Evolutionary conservation across 2,329 filamentous ascomycete species (phyloP), one percentile per base, ranked within the genome.

Genomic region (Alternaria gansuensis): DNA sequence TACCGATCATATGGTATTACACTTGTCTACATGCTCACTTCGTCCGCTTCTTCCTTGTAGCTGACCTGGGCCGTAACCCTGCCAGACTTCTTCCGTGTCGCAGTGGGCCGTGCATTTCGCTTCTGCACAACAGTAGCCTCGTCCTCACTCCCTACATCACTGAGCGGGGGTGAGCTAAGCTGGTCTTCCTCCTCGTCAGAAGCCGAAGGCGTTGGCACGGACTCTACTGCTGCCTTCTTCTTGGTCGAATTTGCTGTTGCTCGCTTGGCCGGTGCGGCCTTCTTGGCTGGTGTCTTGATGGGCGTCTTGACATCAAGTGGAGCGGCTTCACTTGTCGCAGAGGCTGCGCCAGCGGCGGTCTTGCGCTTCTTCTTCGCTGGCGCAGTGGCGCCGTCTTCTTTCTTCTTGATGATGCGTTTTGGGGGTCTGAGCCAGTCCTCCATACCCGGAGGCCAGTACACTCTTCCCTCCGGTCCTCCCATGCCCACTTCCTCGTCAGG

Each of bases 361-460:
- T 68, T 72, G 41, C 66, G 70, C 68, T 72, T 75, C 62, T 72
- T 76, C 64, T 70, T 76, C 34, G 67, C 66, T 24, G 71, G 65
- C 28, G 69, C 68, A 37, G 65, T 64, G 28, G 37, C 48, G 74
- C 77, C 45, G 5, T 77, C 75, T 9, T 84, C 77, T 79, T 88
- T 74, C 69, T 81, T 82, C 72, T 86, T 88, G 23, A 86, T 75
- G 63, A 89, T 85, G 56, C 87, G 85, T 80, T 96, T 97, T 77
- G 85, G 88, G 0, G 93, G 92, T 54, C 88, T 84, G 23, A 97
- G 80, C 92, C 93, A 97, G 62, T 96, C 90, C 74, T 97, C 93
- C 87, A 93, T 92, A 0, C 91, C 91, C 1, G 87, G 83, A 0
- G 93, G 93, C 93, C 94, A 97, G 74, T 96, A 97, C 0, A 97